Conservation (phyloP, 495 filamentous ascomycete genomes). For the Aspergillus funiculosus region DNA sequence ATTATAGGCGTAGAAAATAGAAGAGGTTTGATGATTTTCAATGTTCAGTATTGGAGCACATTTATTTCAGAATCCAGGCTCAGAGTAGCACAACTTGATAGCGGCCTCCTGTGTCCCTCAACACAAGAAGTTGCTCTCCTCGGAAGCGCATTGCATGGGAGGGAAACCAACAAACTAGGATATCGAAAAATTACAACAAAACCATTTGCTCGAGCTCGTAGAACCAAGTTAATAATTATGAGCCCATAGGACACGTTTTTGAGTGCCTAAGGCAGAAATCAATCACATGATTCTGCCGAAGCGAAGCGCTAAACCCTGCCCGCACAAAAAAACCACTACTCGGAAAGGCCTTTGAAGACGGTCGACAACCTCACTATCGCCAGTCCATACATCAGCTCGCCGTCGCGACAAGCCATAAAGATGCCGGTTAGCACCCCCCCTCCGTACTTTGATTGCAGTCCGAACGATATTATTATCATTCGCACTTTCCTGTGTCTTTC, state of each 20-base stretch:
- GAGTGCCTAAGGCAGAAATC: constrained; percentile 23
- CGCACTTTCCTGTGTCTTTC: not conserved
- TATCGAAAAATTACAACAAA: too few species aligned
- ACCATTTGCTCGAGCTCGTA: too few species aligned
- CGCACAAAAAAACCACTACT: constrained; percentile 42
- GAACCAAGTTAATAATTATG: too few species aligned
- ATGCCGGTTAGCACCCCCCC: constrained; percentile 65
- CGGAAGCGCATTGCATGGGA: too few species aligned
- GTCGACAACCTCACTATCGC: constrained; percentile 38
- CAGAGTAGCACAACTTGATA: too few species aligned
- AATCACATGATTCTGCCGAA: constrained; percentile 42
- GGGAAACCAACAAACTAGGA: too few species aligned
- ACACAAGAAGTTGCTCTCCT: too few species aligned
- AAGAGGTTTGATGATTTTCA: too few species aligned
- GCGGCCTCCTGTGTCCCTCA: too few species aligned
- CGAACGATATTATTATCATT: not conserved
- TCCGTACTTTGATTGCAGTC: not conserved
- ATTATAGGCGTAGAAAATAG: too few species aligned
- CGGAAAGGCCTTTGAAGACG: constrained; percentile 24
- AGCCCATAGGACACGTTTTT: not conserved
- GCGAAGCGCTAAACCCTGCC: constrained; percentile 44
- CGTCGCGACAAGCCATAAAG: constrained; percentile 59
- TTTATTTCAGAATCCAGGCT: too few species aligned
- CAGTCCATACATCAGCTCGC: constrained; percentile 40
- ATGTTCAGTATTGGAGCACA: too few species aligned